phyloP scores from a whole-genome alignment of 176 grass and related monocot species.

The Zea mays region DNA sequence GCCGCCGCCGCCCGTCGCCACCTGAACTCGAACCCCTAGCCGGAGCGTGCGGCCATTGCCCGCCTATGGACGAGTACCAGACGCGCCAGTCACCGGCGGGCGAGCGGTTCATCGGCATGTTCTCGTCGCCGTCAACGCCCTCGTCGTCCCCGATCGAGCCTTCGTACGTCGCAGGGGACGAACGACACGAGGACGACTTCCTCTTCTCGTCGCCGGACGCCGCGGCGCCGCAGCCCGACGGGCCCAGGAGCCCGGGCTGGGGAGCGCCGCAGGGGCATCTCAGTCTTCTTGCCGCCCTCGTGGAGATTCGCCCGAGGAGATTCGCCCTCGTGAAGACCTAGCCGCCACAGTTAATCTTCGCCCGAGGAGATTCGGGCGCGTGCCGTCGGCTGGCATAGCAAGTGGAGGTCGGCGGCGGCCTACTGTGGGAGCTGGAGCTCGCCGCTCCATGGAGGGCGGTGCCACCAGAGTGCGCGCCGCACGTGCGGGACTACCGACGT shows the following conservation, averaged over 20 bases:
- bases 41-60: not conserved
- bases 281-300: constrained; percentile 59
- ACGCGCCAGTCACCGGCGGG: constrained; percentile 49
- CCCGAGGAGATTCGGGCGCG: too few species aligned
- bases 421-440: too few species aligned
- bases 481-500: too few species aligned
- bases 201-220: constrained; percentile 44
- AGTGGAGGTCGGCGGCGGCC: too few species aligned
- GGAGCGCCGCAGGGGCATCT: constrained; percentile 34
- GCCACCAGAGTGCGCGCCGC: too few species aligned
- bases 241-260: constrained; percentile 20
- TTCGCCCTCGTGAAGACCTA: too few species aligned
- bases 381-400: too few species aligned
- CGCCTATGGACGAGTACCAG: constrained; percentile 46
- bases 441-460: too few species aligned
- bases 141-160: constrained; percentile 53
- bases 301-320: too few species aligned
- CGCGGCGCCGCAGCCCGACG: not conserved
- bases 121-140: constrained; percentile 50
- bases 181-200: constrained; percentile 54
- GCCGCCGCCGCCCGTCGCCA: not conserved
- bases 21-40: constrained; percentile 2
- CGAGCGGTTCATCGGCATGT: constrained; percentile 55
- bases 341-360: too few species aligned
- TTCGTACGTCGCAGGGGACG: constrained; percentile 45